Percentiles rank a stretch among this genome's conserved stretches.
Evolutionary conservation across 2,329 filamentous ascomycete genomes (phyloP).

Genomic region (Fusarium tanahbumbuense): DNA sequence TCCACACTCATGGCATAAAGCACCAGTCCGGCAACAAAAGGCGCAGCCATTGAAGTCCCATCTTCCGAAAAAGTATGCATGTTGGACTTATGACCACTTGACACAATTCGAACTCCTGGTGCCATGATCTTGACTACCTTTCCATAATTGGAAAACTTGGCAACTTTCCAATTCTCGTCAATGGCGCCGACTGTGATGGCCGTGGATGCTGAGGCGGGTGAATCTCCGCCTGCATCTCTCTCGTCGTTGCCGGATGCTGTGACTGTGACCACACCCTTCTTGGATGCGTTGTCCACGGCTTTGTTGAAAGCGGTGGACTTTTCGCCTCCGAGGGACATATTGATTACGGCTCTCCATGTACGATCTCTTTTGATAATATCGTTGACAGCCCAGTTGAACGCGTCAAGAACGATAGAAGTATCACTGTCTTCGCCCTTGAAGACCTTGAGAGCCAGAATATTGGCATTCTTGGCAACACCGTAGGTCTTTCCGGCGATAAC

Average conservation of each 20-base stretch:
- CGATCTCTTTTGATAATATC: constrained; percentile 49
- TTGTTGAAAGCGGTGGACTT: constrained; percentile 23
- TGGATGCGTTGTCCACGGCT: constrained; percentile 41
- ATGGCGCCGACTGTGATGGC: constrained; percentile 48
- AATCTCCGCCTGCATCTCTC: constrained; percentile 20
- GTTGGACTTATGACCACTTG: constrained; percentile 50
- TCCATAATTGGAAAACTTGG: constrained; percentile 61
- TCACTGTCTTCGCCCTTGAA: constrained; percentile 43
- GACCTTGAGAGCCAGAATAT: constrained; percentile 58
- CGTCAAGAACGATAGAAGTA: constrained; percentile 46
- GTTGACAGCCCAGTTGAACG: constrained; percentile 52
- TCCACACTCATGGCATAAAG: constrained; percentile 51
- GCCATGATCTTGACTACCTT: constrained; percentile 58
- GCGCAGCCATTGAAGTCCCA: constrained; percentile 65
- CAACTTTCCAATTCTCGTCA: constrained; percentile 49
- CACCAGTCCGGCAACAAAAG: constrained; percentile 64
- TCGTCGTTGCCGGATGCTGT: constrained; percentile 47
- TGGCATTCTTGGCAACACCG: constrained; percentile 55
- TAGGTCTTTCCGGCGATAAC: constrained; percentile 39
- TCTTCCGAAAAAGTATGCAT: constrained; percentile 51
- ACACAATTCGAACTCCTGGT: constrained; percentile 56
- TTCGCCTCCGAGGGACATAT: constrained; percentile 55
- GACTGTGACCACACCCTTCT: constrained; percentile 53
- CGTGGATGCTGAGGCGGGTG: constrained; percentile 41
- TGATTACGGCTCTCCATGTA: constrained; percentile 53